phyloP scores from a whole-genome alignment of 768 basidiomycete species.

The Galerina marginata region DNA sequence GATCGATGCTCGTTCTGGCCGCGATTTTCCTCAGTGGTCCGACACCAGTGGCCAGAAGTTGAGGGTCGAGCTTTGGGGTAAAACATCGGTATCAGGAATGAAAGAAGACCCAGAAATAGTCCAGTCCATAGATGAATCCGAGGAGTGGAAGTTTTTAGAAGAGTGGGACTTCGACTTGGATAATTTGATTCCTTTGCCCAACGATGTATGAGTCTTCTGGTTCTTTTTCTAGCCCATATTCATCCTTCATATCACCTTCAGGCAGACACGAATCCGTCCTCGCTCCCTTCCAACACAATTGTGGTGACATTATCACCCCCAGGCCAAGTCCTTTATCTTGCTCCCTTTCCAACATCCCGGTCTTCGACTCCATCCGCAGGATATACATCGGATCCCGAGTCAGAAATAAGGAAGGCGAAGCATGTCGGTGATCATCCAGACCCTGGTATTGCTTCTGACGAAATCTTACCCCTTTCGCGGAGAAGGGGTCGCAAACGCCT shows the following conservation, averaged over 20 bases:
- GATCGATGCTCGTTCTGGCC: conserved; percentile 54
- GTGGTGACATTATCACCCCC: conserved; percentile 69
- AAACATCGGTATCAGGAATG: conserved; percentile 21
- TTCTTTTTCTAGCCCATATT: background rate
- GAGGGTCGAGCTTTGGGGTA: conserved; percentile 66
- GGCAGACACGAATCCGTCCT: conserved; percentile 36
- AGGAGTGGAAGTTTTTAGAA: conserved; percentile 68
- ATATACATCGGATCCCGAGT: conserved; percentile 78
- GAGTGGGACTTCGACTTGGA: conserved; percentile 69
- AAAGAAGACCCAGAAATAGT: background rate
- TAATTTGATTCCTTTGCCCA: conserved; percentile 61
- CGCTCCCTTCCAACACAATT: conserved; percentile 76
- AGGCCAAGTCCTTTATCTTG: conserved; percentile 64
- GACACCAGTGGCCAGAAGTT: conserved; percentile 58
- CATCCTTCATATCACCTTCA: conserved; percentile 25
- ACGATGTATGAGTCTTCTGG: conserved; percentile 55
- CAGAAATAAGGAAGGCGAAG: conserved; percentile 48
- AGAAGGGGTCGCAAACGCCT: conserved; percentile 38
- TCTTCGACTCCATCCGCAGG: conserved; percentile 64
- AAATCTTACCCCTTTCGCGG: conserved; percentile 30
- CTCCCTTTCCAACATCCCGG: conserved; percentile 42
- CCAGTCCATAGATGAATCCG: conserved; percentile 16
- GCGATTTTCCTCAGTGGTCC: conserved; percentile 59
- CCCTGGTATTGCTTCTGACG: conserved; percentile 17
- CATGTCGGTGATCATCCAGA: conserved; percentile 29